Evolutionary conservation across 345 rosid species (phyloP), one percentile per base, ranked within the genome.

Genomic region (Aquilaria yunnanensis): DNA sequence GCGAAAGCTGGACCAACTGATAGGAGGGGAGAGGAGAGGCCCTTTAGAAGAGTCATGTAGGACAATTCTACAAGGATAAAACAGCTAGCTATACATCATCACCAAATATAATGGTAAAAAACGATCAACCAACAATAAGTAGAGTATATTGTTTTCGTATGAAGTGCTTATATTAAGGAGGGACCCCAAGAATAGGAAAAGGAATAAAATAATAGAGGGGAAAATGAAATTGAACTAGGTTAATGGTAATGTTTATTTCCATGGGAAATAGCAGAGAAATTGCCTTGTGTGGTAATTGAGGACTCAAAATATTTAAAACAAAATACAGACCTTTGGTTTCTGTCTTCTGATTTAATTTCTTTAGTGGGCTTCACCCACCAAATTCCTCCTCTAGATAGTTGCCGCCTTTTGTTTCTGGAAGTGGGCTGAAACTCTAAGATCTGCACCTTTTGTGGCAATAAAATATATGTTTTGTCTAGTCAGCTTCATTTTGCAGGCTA

Each of bases 301-400:
- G n/a, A 23, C 52, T 56, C 60, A 43, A 59, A 70, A 71, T 37
- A 37, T 5, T 37, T 37, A 37, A 37, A 37, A 37, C 5, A 60
- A 59, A 65, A 63, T 63, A 56, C 32, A 48, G 63, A 16, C 75
- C 71, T 69, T 50, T 61, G 74, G 59, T 67, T 37, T 64, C 58
- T 67, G 67, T 61, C 60, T 70, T 66, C 57, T 72, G 32, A 66
- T 58, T 48, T 37, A 16, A 16, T 16, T 16, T 16, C 23, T 49
- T 58, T 54, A 70, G 74, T 72, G 80, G 81, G 69, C 59, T 62
- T 61, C 61, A 54, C 69, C 55, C 54, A 66, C 72, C 72, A 47
- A 32, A 52, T 59, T 66, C 64, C 57, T 65, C 66, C 57, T 67
- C 66, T 74, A 41, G 23, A 16, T 16, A 16, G 30, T 11, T 43